Evolutionary conservation across 2,329 filamentous ascomycete genomes (phyloP).

Genomic region (Talaromyces sp.): DNA sequence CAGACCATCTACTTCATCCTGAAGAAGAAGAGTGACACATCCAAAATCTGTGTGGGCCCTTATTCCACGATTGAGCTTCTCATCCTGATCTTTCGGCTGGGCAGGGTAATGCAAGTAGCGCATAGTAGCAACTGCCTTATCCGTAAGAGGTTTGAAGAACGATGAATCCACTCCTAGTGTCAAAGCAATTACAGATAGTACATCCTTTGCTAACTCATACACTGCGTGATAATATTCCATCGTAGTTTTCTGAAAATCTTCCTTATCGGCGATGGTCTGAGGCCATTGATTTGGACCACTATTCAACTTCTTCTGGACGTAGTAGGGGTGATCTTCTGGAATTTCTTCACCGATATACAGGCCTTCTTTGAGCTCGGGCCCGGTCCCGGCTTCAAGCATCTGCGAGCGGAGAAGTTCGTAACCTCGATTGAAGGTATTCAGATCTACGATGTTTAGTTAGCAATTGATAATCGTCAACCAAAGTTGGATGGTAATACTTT

Average conservation of each 20-base stretch:
- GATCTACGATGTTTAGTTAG: not conserved
- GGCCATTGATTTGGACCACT: not conserved
- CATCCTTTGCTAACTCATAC: not conserved
- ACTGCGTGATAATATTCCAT: not conserved
- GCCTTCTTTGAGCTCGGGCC: not conserved
- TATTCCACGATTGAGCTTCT: conserved; percentile 28
- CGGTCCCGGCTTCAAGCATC: not conserved
- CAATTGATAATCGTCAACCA: not conserved
- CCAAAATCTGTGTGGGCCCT: conserved; percentile 47
- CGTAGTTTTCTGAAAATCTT: not conserved
- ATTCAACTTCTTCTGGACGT: not conserved
- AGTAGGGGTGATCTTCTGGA: not conserved
- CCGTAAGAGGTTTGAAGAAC: not conserved
- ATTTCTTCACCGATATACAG: not conserved
- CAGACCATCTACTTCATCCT: conserved; percentile 40
- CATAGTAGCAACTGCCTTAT: not conserved
- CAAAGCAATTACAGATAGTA: not conserved
- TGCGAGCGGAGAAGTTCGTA: not conserved
- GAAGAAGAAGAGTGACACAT: conserved; percentile 38
- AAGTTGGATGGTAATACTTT: not conserved
- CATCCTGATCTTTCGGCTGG: conserved; percentile 1
- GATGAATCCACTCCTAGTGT: not conserved
- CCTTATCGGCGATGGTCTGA: not conserved
- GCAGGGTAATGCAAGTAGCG: conserved; percentile 9
- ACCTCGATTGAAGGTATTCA: not conserved